phyloP scores from a whole-genome alignment of 441 rosid genomes.

The Gossypium davidsonii region DNA sequence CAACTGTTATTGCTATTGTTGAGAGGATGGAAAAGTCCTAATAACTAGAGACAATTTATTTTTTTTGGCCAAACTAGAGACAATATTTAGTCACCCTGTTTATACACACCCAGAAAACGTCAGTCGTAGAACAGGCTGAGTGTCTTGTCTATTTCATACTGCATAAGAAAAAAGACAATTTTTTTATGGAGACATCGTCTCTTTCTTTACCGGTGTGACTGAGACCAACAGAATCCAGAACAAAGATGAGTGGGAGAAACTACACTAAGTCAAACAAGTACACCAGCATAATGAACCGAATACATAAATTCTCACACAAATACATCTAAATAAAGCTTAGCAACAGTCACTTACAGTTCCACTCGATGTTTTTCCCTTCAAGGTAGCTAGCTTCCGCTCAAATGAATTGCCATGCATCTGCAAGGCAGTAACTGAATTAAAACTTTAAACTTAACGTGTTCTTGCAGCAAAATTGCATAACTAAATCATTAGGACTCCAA shows the following conservation, averaged over 20 bases:
- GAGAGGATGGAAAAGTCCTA: neutral
- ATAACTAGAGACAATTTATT: too few species aligned
- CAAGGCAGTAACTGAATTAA: conserved; percentile 15
- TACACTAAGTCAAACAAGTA: neutral
- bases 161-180: neutral
- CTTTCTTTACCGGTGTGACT: neutral
- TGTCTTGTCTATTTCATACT: neutral
- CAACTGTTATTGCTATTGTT: neutral
- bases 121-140: neutral
- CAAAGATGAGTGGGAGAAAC: neutral
- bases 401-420: conserved; percentile 93
- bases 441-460: conserved; percentile 1
- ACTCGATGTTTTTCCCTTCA: conserved; percentile 58
- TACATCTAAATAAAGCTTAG: conserved; percentile 1
- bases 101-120: neutral
- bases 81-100: neutral
- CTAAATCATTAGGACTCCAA: neutral
- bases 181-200: neutral
- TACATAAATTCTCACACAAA: neutral
- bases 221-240: neutral
- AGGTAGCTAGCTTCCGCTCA: conserved; percentile 70
- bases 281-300: neutral
- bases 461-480: neutral
- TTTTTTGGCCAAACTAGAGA: too few species aligned
- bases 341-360: conserved; percentile 42